Base-by-base conservation (phyloP, 129 eudicot species). In the Solidago caesia region DNA sequence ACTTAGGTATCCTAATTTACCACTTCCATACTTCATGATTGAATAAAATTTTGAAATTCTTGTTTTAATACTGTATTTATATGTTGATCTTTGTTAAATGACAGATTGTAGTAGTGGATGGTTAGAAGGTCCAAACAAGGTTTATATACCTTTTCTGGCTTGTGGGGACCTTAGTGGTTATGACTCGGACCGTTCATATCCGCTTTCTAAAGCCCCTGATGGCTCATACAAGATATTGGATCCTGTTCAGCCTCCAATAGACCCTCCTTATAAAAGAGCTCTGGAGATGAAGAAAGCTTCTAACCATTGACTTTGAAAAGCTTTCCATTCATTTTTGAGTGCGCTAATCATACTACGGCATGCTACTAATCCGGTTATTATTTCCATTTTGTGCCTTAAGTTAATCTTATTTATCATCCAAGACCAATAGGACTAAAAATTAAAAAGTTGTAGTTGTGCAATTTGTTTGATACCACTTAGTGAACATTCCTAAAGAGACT, bases 21-120 rank as follows among this genome's bases (percentile, higher is more conserved):
- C 76, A n/a, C 62, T 63, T 57, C 43, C 43, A 14, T 63, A 63
- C 16, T 44, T 51, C n/a, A 59, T 33, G 33, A 62, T 57, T 67
- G 15, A 7, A 15, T 59, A 5, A 8, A 21, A 4, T 44, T 15
- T 13, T 46, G 43, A 16, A 26, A 6, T 16, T 62, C 39, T 14
- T 46, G 26, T 14, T 52, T 63, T 39, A 53, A 53, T 8, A 14
- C 59, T n/a, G 1, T 8, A n/a, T 41, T n/a, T 42, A 16, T 71
- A 7, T 43, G 44, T 71, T 44, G 45, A 58, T 58, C 44, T 63
- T 33, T 64, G 71, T 75, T 41, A 45, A 59, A 70, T 63, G 56
- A 78, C 88, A 94, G 99, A 95, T 89, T 95, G 99, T 72, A 95
- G 97, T 72, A 95, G 99, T 65, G 99, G 90, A 55, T 95, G 99